These are phyloP conservation scores for Symbiodinium natans DNA, from an alignment of 73 alveolate species.

Conservation along the genomic window DNA sequence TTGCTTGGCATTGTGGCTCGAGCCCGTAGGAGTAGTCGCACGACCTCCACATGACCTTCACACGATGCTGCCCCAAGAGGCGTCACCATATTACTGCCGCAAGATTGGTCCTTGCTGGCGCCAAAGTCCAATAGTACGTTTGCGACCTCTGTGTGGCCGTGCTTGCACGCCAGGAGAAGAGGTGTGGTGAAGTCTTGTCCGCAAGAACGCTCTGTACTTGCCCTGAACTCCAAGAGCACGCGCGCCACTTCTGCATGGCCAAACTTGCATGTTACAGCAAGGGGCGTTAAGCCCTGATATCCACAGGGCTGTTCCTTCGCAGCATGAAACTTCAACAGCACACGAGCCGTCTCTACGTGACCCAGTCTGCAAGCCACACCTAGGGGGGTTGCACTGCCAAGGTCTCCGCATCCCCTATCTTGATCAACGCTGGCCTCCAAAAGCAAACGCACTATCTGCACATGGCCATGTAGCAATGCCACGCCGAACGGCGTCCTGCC, in stretches of 20 bases:
- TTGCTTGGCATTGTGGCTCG: background rate
- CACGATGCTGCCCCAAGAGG: background rate
- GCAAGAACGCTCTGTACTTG: background rate
- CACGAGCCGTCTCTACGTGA: background rate
- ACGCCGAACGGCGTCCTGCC: background rate
- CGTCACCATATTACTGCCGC: background rate
- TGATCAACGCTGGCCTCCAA: background rate
- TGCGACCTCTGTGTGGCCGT: background rate
- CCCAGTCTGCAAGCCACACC: background rate
- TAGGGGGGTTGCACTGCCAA: background rate
- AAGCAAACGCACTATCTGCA: background rate
- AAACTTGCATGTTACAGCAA: background rate
- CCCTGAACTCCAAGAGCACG: background rate
- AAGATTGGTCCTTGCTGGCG: background rate
- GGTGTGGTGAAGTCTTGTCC: background rate
- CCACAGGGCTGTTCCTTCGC: background rate
- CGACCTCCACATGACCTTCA: background rate
- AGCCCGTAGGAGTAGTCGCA: background rate
- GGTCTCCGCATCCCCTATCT: background rate
- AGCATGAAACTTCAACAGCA: background rate
- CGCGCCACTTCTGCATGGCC: constrained; percentile 9
- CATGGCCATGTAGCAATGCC: background rate
- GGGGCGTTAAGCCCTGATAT: background rate
- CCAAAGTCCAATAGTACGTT: background rate
- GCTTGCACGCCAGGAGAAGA: background rate